A percentile compares a stretch with the other conserved stretches of the same genome.
phyloP scores from a whole-genome alignment of 768 basidiomycete genomes.

The Mycena albidolilacea region DNA sequence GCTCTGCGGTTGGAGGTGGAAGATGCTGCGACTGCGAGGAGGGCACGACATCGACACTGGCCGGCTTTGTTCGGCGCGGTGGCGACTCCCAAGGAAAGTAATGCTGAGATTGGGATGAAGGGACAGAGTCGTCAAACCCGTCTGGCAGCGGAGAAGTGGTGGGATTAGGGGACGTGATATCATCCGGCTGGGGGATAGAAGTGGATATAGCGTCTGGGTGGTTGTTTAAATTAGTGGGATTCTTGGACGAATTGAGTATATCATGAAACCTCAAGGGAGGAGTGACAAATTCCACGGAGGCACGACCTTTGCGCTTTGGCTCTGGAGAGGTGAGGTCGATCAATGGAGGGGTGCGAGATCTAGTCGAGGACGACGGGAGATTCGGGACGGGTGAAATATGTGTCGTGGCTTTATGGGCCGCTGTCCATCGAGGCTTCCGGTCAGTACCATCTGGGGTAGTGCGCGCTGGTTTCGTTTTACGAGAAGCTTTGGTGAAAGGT shows the following conservation, averaged over 20 bases:
- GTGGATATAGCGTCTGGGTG: constrained; percentile 2
- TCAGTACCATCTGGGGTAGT: neutral
- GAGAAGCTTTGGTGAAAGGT: constrained; percentile 17
- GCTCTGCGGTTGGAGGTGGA: neutral
- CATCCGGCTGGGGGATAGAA: constrained; percentile 51
- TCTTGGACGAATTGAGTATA: neutral
- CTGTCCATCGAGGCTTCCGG: neutral
- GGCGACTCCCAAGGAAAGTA: constrained; percentile 14
- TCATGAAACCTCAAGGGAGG: neutral
- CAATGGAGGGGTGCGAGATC: neutral
- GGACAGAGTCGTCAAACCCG: constrained; percentile 2
- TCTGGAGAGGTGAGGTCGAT: neutral
- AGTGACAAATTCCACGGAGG: constrained; percentile 18
- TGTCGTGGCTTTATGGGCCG: neutral
- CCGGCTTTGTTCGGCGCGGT: neutral
- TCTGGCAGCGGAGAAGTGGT: neutral
- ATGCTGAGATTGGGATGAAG: constrained; percentile 31
- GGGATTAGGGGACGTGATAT: constrained; percentile 17
- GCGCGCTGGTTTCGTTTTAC: neutral
- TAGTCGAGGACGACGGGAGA: constrained; percentile 4
- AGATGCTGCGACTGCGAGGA: constrained; percentile 35
- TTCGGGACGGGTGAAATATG: neutral
- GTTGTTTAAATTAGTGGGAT: neutral
- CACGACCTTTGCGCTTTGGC: neutral
- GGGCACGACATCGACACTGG: constrained; percentile 13